These are phyloP conservation scores for Rhizophora mangle DNA, from an alignment of 345 rosid genomes.

Conservation along the genomic window DNA sequence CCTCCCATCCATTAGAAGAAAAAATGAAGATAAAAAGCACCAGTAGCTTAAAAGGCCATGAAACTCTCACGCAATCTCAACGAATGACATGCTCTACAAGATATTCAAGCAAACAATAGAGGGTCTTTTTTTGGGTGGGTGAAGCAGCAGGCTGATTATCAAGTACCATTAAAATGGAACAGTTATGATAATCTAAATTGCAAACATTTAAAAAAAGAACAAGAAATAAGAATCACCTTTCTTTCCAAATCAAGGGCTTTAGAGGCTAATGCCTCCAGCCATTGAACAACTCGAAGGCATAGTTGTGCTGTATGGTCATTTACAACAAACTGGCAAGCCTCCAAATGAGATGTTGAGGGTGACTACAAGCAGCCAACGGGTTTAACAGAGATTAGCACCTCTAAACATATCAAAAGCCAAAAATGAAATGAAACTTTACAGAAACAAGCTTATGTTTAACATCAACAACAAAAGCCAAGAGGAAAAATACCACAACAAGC, in stretches of 20 bases:
- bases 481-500: slow-evolving; percentile 50
- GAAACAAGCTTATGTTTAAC: neutral
- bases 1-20: no score
- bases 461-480: neutral
- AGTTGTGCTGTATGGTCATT: slow-evolving; percentile 86
- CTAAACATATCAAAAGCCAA: neutral
- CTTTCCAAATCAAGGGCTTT: slow-evolving; percentile 91
- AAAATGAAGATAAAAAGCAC: neutral
- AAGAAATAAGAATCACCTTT: slow-evolving; percentile 50
- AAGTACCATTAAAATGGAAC: no score
- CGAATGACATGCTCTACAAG: neutral
- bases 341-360: slow-evolving; percentile 91
- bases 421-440: neutral
- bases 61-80: no score
- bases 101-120: neutral
- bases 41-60: no score
- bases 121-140: no score
- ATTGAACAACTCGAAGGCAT: slow-evolving; percentile 89
- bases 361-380: slow-evolving; percentile 40
- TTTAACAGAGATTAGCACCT: slow-evolving; percentile 15
- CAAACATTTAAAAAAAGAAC: slow-evolving; percentile 15
- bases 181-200: neutral
- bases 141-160: no score
- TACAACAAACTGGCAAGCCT: slow-evolving; percentile 84
- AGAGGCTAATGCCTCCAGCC: slow-evolving; percentile 96